phyloP scores from a whole-genome alignment of 257 asterid species.

The Vinca minor region DNA sequence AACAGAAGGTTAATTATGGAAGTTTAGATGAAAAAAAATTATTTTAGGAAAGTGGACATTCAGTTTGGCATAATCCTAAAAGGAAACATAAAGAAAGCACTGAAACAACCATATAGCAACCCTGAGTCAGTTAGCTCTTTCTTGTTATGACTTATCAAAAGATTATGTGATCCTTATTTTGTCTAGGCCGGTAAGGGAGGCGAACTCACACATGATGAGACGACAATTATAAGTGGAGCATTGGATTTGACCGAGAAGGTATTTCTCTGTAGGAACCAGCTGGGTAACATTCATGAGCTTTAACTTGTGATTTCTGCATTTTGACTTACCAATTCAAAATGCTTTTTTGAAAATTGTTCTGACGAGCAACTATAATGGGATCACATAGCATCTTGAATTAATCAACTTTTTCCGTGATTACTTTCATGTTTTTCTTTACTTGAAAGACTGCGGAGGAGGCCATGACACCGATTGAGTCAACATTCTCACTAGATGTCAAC shows the following conservation, averaged over 20 bases:
- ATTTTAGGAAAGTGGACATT: too few relatives aligned
- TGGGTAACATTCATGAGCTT: not conserved
- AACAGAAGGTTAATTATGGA: too few relatives aligned
- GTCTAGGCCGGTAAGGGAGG: conserved; percentile 96
- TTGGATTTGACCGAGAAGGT: conserved; percentile 97
- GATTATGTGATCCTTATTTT: conserved; percentile 10
- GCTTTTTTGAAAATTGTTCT: not conserved
- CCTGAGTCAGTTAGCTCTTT: conserved; percentile 11
- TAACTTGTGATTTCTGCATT: not conserved
- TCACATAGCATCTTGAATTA: conserved; percentile 2
- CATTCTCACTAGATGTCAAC: conserved; percentile 89
- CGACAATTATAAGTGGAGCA: conserved; percentile 95
- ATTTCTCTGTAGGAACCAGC: conserved; percentile 5
- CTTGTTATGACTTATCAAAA: conserved; percentile 8
- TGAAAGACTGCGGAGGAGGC: conserved; percentile 97
- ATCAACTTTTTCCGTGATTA: not conserved
- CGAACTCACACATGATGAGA: conserved; percentile 95
- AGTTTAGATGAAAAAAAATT: too few relatives aligned
- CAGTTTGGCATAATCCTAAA: too few relatives aligned
- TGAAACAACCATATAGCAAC: not conserved
- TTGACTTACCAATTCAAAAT: not conserved
- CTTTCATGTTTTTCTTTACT: conserved; percentile 14
- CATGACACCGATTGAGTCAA: conserved; percentile 98
- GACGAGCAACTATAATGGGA: not conserved
- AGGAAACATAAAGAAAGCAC: too few relatives aligned